These are phyloP conservation scores for Litchi chinensis DNA, from an alignment of 345 rosid genomes.

Conservation along the genomic window DNA sequence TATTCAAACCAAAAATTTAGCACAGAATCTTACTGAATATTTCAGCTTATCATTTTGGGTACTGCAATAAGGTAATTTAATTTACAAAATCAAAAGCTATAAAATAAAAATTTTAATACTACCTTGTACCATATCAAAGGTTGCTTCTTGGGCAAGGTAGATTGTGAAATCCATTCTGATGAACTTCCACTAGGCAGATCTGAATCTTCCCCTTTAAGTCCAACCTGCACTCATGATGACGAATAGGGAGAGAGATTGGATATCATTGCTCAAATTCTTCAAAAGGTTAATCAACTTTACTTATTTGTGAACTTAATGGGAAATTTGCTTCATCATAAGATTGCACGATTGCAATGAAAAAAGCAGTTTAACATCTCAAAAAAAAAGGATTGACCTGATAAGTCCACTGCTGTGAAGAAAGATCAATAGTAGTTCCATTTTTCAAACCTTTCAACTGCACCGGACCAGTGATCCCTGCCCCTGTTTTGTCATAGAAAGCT, in stretches of 20 bases:
- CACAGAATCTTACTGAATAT: background rate
- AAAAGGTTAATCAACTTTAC: background rate
- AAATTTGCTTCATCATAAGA: background rate
- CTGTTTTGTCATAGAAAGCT: constrained; percentile 69
- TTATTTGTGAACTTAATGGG: background rate
- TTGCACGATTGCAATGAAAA: background rate
- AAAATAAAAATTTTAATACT: constrained; percentile 7
- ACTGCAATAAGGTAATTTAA: background rate
- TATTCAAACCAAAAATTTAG: background rate
- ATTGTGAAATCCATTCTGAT: constrained; percentile 65
- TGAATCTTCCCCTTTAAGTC: constrained; percentile 87
- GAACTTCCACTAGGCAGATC: constrained; percentile 67
- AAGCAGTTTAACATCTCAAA: background rate
- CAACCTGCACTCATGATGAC: constrained; percentile 49
- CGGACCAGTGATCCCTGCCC: constrained; percentile 95
- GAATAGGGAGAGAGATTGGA: constrained; percentile 8
- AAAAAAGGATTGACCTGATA: constrained; percentile 64
- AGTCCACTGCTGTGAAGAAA: constrained; percentile 76
- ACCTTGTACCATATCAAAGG: constrained; percentile 98
- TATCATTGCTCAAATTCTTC: background rate
- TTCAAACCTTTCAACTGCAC: constrained; percentile 64
- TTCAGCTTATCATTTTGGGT: background rate
- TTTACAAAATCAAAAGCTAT: background rate
- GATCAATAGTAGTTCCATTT: constrained; percentile 56
- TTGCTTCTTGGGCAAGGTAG: constrained; percentile 71